A percentile compares a stretch with the other conserved stretches of the same genome.
Evolutionary conservation across 1,284 basidiomycete species (phyloP).

Genomic region (Tylopilus microsporus): DNA sequence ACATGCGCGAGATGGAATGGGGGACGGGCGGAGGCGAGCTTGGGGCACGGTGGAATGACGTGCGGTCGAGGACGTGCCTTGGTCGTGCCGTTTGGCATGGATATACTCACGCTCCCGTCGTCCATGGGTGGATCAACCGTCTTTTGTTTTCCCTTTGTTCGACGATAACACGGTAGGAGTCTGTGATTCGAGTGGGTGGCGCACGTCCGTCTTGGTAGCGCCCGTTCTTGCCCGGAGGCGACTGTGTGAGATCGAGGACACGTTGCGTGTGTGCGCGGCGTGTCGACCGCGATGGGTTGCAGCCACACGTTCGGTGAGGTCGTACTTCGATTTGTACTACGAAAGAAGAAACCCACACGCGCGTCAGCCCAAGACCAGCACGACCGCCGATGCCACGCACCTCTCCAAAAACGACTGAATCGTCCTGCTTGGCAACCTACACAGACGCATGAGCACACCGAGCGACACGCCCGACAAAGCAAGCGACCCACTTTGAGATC

Average conservation of each 20-base stretch:
- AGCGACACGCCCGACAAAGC: neutral
- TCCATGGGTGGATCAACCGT: conserved; percentile 34
- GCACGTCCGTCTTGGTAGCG: conserved; percentile 12
- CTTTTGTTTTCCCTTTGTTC: conserved; percentile 34
- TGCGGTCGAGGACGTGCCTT: conserved; percentile 12
- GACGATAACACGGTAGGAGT: conserved; percentile 14
- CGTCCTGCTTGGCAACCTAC: conserved; percentile 70
- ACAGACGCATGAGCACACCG: conserved; percentile 7
- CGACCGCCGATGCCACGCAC: conserved; percentile 39
- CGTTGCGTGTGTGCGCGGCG: conserved; percentile 57
- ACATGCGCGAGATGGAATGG: conserved; percentile 15
- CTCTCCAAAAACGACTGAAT: conserved; percentile 66
- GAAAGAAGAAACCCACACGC: neutral
- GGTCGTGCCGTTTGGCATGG: conserved; percentile 13
- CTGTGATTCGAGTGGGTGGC: conserved; percentile 4
- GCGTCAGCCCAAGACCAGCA: conserved; percentile 4
- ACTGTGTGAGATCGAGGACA: conserved; percentile 37
- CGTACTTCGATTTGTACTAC: conserved; percentile 60
- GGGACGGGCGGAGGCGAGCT: conserved; percentile 8
- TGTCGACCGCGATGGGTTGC: conserved; percentile 55
- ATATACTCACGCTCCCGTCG: conserved; percentile 2
- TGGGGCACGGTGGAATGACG: neutral
- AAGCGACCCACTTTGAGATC: conserved; percentile 56
- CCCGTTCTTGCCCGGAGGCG: conserved; percentile 18
- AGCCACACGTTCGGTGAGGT: conserved; percentile 51